Conservation (phyloP, 2,329 filamentous ascomycete species). For the Exophiala sideris region DNA sequence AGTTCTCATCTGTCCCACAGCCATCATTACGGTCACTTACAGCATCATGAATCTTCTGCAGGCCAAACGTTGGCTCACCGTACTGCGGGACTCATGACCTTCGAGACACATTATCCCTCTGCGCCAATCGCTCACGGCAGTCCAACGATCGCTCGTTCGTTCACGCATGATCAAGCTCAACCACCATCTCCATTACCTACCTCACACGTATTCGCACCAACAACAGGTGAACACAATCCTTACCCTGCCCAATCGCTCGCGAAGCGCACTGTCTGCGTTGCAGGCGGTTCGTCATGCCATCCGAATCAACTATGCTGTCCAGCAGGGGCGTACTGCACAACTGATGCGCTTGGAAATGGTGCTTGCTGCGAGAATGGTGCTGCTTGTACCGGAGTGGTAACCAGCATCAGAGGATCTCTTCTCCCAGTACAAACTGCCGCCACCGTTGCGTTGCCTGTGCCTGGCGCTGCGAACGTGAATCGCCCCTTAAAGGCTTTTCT, state of each 20-base stretch:
- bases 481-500: not conserved
- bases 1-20: not conserved
- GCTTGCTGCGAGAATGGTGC: not conserved
- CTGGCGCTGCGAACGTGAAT: not conserved
- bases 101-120: too few relatives aligned
- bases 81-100: too few relatives aligned
- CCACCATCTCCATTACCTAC: too few relatives aligned
- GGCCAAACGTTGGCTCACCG: not conserved
- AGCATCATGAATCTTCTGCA: not conserved
- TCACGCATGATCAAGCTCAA: too few relatives aligned
- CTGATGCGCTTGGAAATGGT: not conserved
- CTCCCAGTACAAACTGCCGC: not conserved
- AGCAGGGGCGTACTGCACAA: not conserved
- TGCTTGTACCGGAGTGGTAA: not conserved
- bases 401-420: not conserved
- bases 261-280: not conserved
- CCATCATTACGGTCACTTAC: not conserved
- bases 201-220: too few relatives aligned
- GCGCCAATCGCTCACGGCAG: too few relatives aligned
- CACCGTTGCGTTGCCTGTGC: not conserved
- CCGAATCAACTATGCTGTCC: not conserved
- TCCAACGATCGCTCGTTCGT: too few relatives aligned
- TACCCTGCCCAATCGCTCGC: not conserved
- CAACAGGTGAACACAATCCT: too few relatives aligned
- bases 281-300: not conserved